Percentiles rank a stretch among this genome's conserved stretches.
Conservation (phyloP, 106 monocot species). For the Phalaenopsis aphrodite region DNA sequence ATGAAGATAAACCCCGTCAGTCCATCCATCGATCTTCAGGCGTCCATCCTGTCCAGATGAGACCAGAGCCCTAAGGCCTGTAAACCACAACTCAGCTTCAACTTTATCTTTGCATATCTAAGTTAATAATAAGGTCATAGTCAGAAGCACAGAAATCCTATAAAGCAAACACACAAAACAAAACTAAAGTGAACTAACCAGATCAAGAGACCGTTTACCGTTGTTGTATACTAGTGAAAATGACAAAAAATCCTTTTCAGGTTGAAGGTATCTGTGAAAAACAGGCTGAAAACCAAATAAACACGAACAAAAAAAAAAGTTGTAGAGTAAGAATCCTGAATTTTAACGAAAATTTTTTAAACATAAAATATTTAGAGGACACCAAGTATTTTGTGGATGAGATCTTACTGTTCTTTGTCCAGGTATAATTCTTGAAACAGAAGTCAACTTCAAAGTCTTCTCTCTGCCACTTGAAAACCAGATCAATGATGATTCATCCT, state of each 20-base stretch:
- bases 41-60: slow-evolving; percentile 49
- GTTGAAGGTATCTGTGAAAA: slow-evolving; percentile 64
- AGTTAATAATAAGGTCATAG: slow-evolving; percentile 13
- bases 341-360: neutral
- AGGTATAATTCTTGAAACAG: slow-evolving; percentile 60
- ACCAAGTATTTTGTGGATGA: slow-evolving; percentile 8
- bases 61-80: slow-evolving; percentile 55
- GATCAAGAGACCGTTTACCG: slow-evolving; percentile 75
- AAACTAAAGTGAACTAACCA: slow-evolving; percentile 36
- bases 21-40: slow-evolving; percentile 78
- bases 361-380: neutral
- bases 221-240: slow-evolving; percentile 77
- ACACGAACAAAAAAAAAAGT: neutral
- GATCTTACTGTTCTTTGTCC: slow-evolving; percentile 90
- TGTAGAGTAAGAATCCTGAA: neutral
- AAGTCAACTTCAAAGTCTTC: slow-evolving; percentile 67
- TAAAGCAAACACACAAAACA: neutral
- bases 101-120: slow-evolving; percentile 93
- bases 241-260: slow-evolving; percentile 71
- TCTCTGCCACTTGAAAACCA: slow-evolving; percentile 66
- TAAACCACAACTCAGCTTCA: slow-evolving; percentile 82
- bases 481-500: slow-evolving; percentile 84
- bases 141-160: slow-evolving; percentile 1
- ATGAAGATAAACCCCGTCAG: slow-evolving; percentile 37
- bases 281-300: slow-evolving; percentile 47